phyloP scores from a whole-genome alignment of 2,329 filamentous ascomycete genomes.

The Elsinoe fawcettii region DNA sequence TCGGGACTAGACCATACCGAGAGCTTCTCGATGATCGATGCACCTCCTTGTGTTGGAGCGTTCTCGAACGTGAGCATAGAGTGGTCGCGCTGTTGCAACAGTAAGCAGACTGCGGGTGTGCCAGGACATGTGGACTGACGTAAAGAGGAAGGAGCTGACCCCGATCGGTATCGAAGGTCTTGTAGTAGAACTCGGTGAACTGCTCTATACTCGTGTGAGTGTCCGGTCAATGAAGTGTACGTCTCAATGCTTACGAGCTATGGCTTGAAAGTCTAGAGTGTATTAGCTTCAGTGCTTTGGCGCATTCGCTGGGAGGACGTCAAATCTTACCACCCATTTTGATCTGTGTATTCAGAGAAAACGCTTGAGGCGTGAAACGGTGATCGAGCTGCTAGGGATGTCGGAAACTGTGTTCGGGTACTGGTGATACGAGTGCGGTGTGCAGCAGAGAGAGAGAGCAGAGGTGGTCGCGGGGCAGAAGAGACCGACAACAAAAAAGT shows the following conservation, averaged over 20 bases:
- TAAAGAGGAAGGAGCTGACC: conserved; percentile 62
- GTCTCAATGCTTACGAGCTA: conserved; percentile 35
- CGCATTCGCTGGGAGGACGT: background rate
- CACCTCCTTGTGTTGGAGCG: conserved; percentile 54
- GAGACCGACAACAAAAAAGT: background rate
- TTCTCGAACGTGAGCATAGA: conserved; percentile 96
- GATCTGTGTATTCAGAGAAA: too few relatives aligned
- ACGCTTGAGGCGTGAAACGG: too few relatives aligned
- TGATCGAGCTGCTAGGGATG: too few relatives aligned
- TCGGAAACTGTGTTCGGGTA: too few relatives aligned
- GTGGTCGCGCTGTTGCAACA: conserved; percentile 54
- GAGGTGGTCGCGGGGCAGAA: background rate
- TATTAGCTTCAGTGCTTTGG: background rate
- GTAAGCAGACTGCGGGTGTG: conserved; percentile 1
- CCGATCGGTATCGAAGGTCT: conserved; percentile 71
- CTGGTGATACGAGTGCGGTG: background rate
- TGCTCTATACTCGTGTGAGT: conserved; percentile 51
- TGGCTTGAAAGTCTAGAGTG: conserved; percentile 32
- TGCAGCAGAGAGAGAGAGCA: background rate
- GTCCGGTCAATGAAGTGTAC: background rate
- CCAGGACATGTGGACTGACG: conserved; percentile 47
- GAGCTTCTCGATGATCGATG: conserved; percentile 71
- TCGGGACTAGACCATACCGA: conserved; percentile 48
- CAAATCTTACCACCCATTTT: conserved; percentile 3
- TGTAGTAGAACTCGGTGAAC: conserved; percentile 88